A percentile compares a stretch with the other conserved stretches of the same genome.
Conservation (phyloP, 495 filamentous ascomycete genomes). For the Penicillium maclennaniae region DNA sequence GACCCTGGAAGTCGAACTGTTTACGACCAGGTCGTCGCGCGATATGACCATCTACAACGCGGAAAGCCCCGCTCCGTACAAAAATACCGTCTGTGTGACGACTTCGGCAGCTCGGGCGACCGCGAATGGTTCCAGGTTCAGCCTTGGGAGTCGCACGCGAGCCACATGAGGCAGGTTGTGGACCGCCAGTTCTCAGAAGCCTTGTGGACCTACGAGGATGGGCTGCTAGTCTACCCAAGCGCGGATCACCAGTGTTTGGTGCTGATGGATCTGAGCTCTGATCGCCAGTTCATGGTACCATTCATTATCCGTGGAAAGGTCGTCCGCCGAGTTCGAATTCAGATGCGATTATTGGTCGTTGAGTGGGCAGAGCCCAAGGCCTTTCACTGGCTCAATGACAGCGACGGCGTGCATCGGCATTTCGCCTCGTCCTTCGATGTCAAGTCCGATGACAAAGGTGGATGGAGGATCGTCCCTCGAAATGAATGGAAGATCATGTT, state of each 20-base stretch:
- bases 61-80: conserved; percentile 48
- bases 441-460: conserved; percentile 9
- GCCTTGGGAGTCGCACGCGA: conserved; percentile 55
- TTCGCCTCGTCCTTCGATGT: conserved; percentile 63
- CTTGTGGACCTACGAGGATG: conserved; percentile 59
- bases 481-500: conserved; percentile 69
- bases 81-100: conserved; percentile 39
- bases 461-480: conserved; percentile 51
- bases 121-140: conserved; percentile 47
- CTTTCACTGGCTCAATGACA: conserved; percentile 57
- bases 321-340: conserved; percentile 56
- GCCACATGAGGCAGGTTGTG: conserved; percentile 31
- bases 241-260: conserved; percentile 40
- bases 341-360: conserved; percentile 52
- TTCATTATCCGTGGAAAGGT: conserved; percentile 53
- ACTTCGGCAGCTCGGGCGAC: conserved; percentile 33
- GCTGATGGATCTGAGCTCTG: conserved; percentile 51
- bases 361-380: conserved; percentile 63
- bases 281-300: conserved; percentile 45
- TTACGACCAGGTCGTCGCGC: conserved; percentile 52
- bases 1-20: conserved; percentile 34
- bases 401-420: conserved; percentile 57
- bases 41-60: conserved; percentile 52
- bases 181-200: conserved; percentile 53
- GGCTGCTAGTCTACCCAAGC: conserved; percentile 55